Evolutionary conservation across 169 alveolate genomes (phyloP).

Genomic region (Plasmodium vinckei): DNA sequence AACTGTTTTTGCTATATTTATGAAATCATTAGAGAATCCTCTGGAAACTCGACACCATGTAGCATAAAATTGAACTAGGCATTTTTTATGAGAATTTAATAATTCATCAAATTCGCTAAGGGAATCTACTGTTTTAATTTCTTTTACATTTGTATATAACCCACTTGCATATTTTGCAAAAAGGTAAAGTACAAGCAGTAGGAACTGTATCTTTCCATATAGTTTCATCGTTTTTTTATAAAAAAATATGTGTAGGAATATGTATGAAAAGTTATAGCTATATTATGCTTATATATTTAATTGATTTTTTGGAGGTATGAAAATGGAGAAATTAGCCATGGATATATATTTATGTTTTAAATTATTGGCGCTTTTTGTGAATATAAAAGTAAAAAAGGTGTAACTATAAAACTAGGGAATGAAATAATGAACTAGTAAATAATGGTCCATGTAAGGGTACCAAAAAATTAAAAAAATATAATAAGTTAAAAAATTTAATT

Average conservation of each 20-base stretch:
- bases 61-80: slow-evolving; percentile 30
- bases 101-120: slow-evolving; percentile 53
- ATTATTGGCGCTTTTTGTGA: too few relatives aligned
- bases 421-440: too few relatives aligned
- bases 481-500: too few relatives aligned
- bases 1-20: slow-evolving; percentile 80
- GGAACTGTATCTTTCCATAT: not conserved
- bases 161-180: slow-evolving; percentile 5
- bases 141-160: slow-evolving; percentile 70
- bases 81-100: slow-evolving; percentile 21
- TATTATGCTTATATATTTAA: too few relatives aligned
- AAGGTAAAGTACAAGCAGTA: slow-evolving; percentile 13
- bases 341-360: too few relatives aligned
- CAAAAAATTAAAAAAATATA: too few relatives aligned
- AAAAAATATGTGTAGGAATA: not conserved
- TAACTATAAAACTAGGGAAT: too few relatives aligned
- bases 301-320: too few relatives aligned
- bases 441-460: too few relatives aligned
- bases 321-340: too few relatives aligned
- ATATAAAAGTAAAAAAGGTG: too few relatives aligned
- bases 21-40: slow-evolving; percentile 79
- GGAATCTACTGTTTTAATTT: slow-evolving; percentile 75
- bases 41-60: slow-evolving; percentile 79
- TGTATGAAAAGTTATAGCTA: too few relatives aligned
- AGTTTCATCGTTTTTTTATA: slow-evolving; percentile 24